Evolutionary conservation across 768 basidiomycete genomes (phyloP).

Genomic region (Rhizopogon rudus): DNA sequence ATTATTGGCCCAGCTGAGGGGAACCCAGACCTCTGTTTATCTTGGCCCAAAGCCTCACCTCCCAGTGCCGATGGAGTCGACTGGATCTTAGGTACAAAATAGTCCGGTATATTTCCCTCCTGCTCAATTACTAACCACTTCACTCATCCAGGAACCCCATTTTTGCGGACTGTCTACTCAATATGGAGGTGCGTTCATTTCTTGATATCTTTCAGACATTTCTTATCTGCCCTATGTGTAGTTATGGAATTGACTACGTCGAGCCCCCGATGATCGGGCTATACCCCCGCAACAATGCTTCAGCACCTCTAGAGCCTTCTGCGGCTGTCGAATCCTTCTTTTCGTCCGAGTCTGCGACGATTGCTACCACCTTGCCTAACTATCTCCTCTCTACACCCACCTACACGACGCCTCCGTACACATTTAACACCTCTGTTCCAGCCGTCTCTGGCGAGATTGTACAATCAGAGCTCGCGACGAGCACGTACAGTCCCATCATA

Average conservation of each 20-base stretch:
- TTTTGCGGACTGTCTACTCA: conserved; percentile 73
- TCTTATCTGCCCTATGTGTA: conserved; percentile 21
- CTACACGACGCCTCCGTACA: conserved; percentile 57
- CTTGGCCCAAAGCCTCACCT: conserved; percentile 66
- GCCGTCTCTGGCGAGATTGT: conserved; percentile 53
- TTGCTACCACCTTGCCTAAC: conserved; percentile 70
- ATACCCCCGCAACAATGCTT: conserved; percentile 52
- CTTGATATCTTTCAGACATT: background rate
- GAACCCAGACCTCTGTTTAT: conserved; percentile 61
- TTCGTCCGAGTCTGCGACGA: conserved; percentile 57
- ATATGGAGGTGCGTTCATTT: conserved; percentile 57
- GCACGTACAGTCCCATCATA: conserved; percentile 63
- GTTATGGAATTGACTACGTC: conserved; percentile 68
- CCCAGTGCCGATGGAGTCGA: conserved; percentile 74
- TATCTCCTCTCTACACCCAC: conserved; percentile 61
- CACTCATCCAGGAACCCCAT: conserved; percentile 45
- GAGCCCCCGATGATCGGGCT: conserved; percentile 79
- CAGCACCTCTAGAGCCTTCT: conserved; percentile 35
- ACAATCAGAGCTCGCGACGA: conserved; percentile 58
- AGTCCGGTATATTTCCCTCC: background rate
- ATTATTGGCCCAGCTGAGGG: conserved; percentile 65
- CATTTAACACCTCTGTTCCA: conserved; percentile 63
- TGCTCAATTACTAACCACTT: background rate
- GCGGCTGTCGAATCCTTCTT: conserved; percentile 45
- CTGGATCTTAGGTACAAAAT: conserved; percentile 69